A percentile compares a stretch with the other conserved stretches of the same genome.
Evolutionary conservation across 306 rosid genomes (phyloP).

Genomic region (Malus domestica): DNA sequence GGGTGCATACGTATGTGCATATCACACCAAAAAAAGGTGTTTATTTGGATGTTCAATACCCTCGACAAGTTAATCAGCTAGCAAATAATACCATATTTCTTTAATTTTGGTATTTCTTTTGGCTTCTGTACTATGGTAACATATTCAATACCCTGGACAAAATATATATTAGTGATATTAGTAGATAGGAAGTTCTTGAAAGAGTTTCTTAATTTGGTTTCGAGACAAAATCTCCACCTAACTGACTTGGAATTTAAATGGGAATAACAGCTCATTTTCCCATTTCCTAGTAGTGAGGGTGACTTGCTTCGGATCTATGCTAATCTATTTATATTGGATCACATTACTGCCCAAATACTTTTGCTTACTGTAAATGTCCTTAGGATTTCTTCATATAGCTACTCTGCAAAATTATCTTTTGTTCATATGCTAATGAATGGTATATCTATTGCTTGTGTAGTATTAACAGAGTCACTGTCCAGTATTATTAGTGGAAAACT

Average conservation of each 20-base stretch:
- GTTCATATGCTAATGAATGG: slow-evolving; percentile 7
- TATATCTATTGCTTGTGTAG: not conserved
- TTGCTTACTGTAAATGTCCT: not conserved
- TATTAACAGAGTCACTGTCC: not conserved
- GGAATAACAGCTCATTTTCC: slow-evolving; percentile 6
- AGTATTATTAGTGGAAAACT: not conserved
- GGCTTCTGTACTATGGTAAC: not conserved
- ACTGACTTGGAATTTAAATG: slow-evolving; percentile 4
- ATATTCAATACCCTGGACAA: too few relatives aligned
- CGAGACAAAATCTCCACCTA: slow-evolving; percentile 11
- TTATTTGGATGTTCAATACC: not conserved
- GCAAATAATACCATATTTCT: not conserved
- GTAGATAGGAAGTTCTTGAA: slow-evolving; percentile 1
- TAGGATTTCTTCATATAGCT: not conserved
- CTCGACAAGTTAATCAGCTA: not conserved
- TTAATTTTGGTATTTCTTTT: not conserved
- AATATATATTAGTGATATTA: not conserved
- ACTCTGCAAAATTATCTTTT: not conserved
- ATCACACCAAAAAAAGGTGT: not conserved
- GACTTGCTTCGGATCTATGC: not conserved
- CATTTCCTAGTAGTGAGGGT: not conserved
- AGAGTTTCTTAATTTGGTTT: slow-evolving; percentile 7
- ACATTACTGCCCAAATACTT: not conserved
- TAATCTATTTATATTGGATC: not conserved
- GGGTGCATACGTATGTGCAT: not conserved